phyloP scores from a whole-genome alignment of 106 monocot genomes.

The Chionographis japonica region DNA sequence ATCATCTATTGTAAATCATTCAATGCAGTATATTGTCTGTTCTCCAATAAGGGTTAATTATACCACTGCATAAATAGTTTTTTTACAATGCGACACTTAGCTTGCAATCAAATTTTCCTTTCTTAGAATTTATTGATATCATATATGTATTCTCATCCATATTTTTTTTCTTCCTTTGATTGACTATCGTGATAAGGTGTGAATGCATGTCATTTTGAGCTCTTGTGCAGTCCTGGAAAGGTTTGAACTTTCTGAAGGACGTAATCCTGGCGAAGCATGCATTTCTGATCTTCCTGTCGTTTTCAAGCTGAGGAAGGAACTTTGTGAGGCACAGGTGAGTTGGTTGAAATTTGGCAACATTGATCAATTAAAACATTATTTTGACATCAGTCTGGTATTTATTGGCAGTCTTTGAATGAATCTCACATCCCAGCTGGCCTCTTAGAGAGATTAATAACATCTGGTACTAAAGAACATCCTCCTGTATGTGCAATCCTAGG shows the following conservation, averaged over 20 bases:
- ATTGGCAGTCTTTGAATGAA: conserved; percentile 59
- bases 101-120: too few relatives aligned
- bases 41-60: too few relatives aligned
- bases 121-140: too few relatives aligned
- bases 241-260: conserved; percentile 52
- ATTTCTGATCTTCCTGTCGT: conserved; percentile 48
- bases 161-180: neutral
- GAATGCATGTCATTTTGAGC: neutral
- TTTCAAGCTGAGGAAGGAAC: conserved; percentile 55
- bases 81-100: too few relatives aligned
- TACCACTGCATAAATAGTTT: too few relatives aligned
- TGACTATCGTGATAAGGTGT: neutral
- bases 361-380: conserved; percentile 2
- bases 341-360: conserved; percentile 3
- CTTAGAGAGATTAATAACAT: conserved; percentile 49
- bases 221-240: conserved; percentile 61
- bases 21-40: too few relatives aligned
- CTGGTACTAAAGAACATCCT: conserved; percentile 67
- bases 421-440: conserved; percentile 47
- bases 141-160: neutral
- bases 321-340: conserved; percentile 70
- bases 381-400: conserved; percentile 8
- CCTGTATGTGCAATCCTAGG: conserved; percentile 91
- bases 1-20: too few relatives aligned
- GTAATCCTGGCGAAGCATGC: conserved; percentile 44